Evolutionary conservation across 140 eudicot genomes (phyloP).

Genomic region (Cichorium intybus): DNA sequence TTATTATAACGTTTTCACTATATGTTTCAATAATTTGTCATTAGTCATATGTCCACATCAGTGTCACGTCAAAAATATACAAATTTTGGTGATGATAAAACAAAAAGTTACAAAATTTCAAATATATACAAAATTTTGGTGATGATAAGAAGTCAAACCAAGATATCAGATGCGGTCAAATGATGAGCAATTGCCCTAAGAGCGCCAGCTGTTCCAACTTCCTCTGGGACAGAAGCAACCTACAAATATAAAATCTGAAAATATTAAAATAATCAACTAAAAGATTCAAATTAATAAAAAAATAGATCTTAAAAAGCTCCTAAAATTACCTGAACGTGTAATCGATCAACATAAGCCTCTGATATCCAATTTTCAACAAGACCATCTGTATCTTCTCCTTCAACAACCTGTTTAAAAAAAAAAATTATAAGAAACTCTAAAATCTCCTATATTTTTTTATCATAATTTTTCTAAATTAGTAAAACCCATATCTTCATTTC

Average conservation of each 20-base stretch:
- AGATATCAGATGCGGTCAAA: conserved; percentile 76
- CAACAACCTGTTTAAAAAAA: conserved; percentile 61
- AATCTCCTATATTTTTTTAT: neutral
- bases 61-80: neutral
- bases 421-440: neutral
- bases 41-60: neutral
- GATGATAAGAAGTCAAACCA: conserved; percentile 69
- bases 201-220: conserved; percentile 95
- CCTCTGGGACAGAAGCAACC: conserved; percentile 94
- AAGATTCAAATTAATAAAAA: neutral
- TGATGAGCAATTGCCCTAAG: conserved; percentile 79
- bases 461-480: conserved; percentile 7
- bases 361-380: conserved; percentile 77
- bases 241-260: conserved; percentile 29
- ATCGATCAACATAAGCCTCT: conserved; percentile 70
- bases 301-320: neutral
- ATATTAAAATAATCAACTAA: neutral
- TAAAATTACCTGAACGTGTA: conserved; percentile 63
- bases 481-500: neutral
- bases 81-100: too few species aligned
- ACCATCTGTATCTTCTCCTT: conserved; percentile 82
- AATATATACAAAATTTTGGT: too few species aligned
- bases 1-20: too few species aligned
- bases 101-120: neutral
- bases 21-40: too few species aligned